Base-by-base conservation (phyloP, 2,329 filamentous ascomycete genomes). In the Rutstroemia sp. region DNA sequence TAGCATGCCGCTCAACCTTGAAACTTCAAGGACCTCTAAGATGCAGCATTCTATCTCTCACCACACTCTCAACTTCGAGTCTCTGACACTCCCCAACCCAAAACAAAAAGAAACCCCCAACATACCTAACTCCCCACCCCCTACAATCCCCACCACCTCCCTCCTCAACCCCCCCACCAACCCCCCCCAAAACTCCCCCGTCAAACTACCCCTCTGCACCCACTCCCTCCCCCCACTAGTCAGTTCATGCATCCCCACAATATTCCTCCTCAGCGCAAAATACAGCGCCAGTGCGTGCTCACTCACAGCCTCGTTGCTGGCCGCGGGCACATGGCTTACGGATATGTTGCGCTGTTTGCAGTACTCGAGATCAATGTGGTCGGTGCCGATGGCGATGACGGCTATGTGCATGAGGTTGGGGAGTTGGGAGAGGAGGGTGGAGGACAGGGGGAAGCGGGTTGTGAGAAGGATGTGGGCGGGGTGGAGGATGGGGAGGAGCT, bases 241-340 rank as follows among this genome's bases (percentile, higher is more conserved):
- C 39, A 69, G 51, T 4, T 61, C 56, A 62, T 72, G 64, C 44
- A 69, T 62, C 4, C 66, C 64, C 10, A 70, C 59, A 2, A 75
- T 57, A 34, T 68, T 70, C n/a, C 73, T 69, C 42, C 72, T 70
- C 21, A 67, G 56, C 4, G 69, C 67, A 58, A 74, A 66, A 47
- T 62, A 68, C 14, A 68, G 48, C 9, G 60, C 59, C 44, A 69
- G 54, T 0, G 62, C 64, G 59, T 68, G 67, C 42, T 69, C 67
- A 62, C 70, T 68, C 1, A 75, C 73, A 9, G 67, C 57, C 23
- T 67, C 67, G 30, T 66, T 65, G 54, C 70, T 73, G 56, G 70
- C 72, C 12, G 68, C 65, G 10, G 71, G 72, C 3, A 71, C 67
- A 61, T 74, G 73, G 27, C 66, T 65, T 2, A 74, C 71, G 3